Base-by-base conservation (phyloP, 225 moss, liverwort and hornwort genomes). In the Pleurozium schreberi region DNA sequence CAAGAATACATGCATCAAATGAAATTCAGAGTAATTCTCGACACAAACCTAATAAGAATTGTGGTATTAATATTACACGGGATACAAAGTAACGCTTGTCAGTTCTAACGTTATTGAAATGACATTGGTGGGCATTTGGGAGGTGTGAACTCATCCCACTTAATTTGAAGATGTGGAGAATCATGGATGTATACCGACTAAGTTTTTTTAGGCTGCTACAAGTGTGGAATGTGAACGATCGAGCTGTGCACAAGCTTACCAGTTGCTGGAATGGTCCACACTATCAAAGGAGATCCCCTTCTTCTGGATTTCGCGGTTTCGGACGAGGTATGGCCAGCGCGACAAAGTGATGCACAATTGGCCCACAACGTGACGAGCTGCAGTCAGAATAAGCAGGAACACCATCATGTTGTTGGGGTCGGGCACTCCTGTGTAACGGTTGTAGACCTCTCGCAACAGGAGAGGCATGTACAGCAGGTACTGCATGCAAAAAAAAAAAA, bases 231-330 rank as follows among this genome's bases (percentile, higher is more conserved):
- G 25, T 13, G 7, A 28, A 13, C 30, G 8, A 42, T 30, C 43
- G 47, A 69, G 36, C 4, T 43, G 45, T 15, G 13, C 17, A 14
- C 25, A 61, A 62, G 62, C 87, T 86, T 78, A 95, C 94, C 94
- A 95, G 87, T 84, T 93, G 86, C 65, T 91, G 60, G 94, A 97
- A 73, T 94, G 91, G 76, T 98, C 98, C 42, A 96, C 93, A 55
- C 91, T 90, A 63, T 96, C 95, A 11, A 96, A 98, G 4, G 92
- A 91, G 88, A 96, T 21, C 3, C 98, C 96, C 71, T 89, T 90
- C 45, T 85, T 94, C 87, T 92, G 91, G 52, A 96, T 95, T 74
- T 98, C 90, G 71, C 92, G 71, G 79, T 92, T 93, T 52, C 90
- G 77, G 22, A 87, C 76, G 36, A 96, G 86, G 57, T 87, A 90